Percentiles rank a stretch among this genome's conserved stretches.
phyloP scores from a whole-genome alignment of 257 asterid species.

The Ocimum tenuiflorum region DNA sequence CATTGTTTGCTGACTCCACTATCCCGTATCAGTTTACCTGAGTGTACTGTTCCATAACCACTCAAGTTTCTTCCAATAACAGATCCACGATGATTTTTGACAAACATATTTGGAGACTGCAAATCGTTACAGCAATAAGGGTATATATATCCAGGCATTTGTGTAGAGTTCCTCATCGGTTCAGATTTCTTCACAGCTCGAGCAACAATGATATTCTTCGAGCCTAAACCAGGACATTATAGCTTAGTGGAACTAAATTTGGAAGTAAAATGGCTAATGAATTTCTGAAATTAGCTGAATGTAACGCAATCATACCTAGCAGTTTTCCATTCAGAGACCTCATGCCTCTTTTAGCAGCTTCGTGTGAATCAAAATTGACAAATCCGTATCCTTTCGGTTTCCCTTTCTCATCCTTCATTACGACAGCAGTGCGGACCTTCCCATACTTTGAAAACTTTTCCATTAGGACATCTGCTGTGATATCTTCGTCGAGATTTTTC shows the following conservation, averaged over 20 bases:
- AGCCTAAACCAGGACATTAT: conserved; percentile 25
- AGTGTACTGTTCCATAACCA: conserved; percentile 27
- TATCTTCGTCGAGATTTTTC: conserved; percentile 40
- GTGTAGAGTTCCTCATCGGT: conserved; percentile 11
- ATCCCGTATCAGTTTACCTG: conserved; percentile 27
- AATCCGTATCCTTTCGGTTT: conserved; percentile 51
- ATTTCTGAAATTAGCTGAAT: background rate
- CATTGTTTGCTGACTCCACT: conserved; percentile 27
- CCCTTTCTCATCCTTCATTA: conserved; percentile 38
- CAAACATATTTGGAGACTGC: conserved; percentile 17
- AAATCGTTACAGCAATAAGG: background rate
- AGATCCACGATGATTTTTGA: conserved; percentile 26
- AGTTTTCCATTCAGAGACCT: conserved; percentile 35
- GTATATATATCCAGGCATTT: background rate
- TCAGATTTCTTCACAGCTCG: conserved; percentile 32
- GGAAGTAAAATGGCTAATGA: background rate
- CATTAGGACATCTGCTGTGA: conserved; percentile 35
- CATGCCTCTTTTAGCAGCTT: conserved; percentile 46
- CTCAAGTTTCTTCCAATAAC: conserved; percentile 24
- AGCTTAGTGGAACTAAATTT: background rate
- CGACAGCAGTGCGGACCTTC: conserved; percentile 36
- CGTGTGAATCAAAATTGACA: conserved; percentile 48
- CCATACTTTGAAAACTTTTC: conserved; percentile 47
- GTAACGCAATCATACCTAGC: conserved; percentile 16
- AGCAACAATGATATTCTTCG: conserved; percentile 29